Conservation (phyloP, 1,284 basidiomycete genomes). For the Cryptococcus sp. region DNA sequence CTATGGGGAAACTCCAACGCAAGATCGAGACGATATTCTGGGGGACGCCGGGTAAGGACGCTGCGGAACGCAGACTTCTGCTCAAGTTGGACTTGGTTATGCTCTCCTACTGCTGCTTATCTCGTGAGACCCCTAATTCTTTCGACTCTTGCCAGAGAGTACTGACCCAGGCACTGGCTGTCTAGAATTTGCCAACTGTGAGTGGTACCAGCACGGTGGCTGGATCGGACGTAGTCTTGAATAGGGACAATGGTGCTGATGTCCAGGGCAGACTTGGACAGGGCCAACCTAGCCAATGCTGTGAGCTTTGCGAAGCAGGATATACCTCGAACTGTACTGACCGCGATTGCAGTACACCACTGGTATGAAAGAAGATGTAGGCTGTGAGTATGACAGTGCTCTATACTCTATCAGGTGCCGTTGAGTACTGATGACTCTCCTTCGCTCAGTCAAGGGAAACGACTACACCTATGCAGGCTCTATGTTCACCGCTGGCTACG, state of each 20-base stretch:
- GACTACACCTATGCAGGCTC: conserved; percentile 25
- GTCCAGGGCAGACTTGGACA: conserved; percentile 14
- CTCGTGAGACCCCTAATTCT: no score
- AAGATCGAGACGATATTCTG: conserved; percentile 36
- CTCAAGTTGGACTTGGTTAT: conserved; percentile 38
- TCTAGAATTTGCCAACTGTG: conserved; percentile 21
- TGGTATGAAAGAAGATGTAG: conserved; percentile 28
- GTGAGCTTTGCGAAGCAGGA: not conserved
- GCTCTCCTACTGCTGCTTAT: conserved; percentile 31
- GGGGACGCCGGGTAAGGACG: conserved; percentile 28
- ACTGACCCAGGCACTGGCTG: not conserved
- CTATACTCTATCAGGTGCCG: not conserved
- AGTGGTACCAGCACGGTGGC: not conserved
- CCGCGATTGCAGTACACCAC: not conserved
- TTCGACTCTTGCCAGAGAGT: not conserved
- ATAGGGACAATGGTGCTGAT: no score
- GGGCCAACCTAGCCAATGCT: conserved; percentile 33
- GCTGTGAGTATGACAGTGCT: conserved; percentile 9
- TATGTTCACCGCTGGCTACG: conserved; percentile 36
- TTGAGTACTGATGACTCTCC: not conserved
- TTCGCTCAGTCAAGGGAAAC: conserved; percentile 17
- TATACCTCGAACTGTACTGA: not conserved
- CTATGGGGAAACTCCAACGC: conserved; percentile 22
- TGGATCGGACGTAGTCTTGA: no score
- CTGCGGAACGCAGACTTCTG: conserved; percentile 32